Evolutionary conservation across 192 early-diverging fungal species (phyloP).

Genomic region (Bifiguratus adelaidae): DNA sequence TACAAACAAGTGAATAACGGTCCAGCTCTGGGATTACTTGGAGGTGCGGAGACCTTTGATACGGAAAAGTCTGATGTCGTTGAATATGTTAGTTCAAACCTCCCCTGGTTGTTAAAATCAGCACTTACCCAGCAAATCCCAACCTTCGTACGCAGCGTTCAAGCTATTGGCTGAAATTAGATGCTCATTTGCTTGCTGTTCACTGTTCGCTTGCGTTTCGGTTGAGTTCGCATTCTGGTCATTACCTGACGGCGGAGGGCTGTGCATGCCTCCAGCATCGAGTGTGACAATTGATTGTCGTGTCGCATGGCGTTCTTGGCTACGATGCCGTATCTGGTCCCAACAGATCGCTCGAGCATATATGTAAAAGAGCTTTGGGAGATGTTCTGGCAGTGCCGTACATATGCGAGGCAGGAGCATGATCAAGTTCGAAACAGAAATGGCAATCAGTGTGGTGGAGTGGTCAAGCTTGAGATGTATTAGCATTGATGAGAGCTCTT

Average conservation of each 20-base stretch:
- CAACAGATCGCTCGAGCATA: slow-evolving; percentile 39
- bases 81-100: not conserved
- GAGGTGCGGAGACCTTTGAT: slow-evolving; percentile 27
- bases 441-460: slow-evolving; percentile 33
- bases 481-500: not conserved
- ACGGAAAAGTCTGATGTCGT: slow-evolving; percentile 16
- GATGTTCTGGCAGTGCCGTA: slow-evolving; percentile 22
- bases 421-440: slow-evolving; percentile 37
- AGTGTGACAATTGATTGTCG: slow-evolving; percentile 6
- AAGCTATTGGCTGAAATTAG: not conserved
- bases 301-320: slow-evolving; percentile 14
- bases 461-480: slow-evolving; percentile 27
- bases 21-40: slow-evolving; percentile 35
- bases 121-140: slow-evolving; percentile 30
- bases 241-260: slow-evolving; percentile 16
- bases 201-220: not conserved
- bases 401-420: slow-evolving; percentile 42
- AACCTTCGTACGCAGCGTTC: slow-evolving; percentile 1
- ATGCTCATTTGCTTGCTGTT: not conserved
- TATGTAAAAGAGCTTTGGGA: slow-evolving; percentile 35
- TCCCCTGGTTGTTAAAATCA: not conserved
- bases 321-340: slow-evolving; percentile 30
- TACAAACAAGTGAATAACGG: slow-evolving; percentile 43
- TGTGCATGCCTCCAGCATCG: slow-evolving; percentile 15
- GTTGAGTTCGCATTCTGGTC: not conserved